These are phyloP conservation scores for Pittosporum tobira DNA, from an alignment of 129 eudicot genomes.

Conservation along the genomic window DNA sequence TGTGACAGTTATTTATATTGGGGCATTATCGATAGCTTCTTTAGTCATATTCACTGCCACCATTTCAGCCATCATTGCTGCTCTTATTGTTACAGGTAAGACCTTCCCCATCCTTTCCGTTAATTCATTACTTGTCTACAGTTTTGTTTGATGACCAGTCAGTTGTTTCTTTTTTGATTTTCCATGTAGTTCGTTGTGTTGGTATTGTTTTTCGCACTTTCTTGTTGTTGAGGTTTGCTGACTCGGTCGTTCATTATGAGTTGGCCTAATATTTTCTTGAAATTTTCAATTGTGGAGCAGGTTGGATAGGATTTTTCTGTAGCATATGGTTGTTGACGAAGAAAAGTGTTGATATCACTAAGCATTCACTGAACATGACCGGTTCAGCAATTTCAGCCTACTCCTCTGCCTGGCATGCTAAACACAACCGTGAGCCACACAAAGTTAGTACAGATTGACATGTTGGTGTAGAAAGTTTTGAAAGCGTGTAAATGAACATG, in stretches of 20 bases:
- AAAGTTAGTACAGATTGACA: conserved; percentile 4
- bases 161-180: too few species aligned
- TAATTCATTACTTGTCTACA: background rate
- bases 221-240: background rate
- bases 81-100: conserved; percentile 55
- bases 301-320: conserved; percentile 81
- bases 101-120: background rate
- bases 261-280: background rate
- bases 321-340: conserved; percentile 46
- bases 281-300: conserved; percentile 25
- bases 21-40: conserved; percentile 53
- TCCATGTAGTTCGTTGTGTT: background rate
- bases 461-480: background rate
- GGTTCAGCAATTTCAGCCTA: conserved; percentile 53
- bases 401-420: conserved; percentile 29
- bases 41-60: conserved; percentile 64
- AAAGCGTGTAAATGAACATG: background rate
- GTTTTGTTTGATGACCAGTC: background rate
- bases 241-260: background rate
- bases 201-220: too few species aligned
- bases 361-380: conserved; percentile 32
- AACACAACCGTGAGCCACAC: background rate
- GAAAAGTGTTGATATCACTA: conserved; percentile 54
- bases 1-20: conserved; percentile 57
- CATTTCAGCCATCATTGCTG: conserved; percentile 52